phyloP scores from a whole-genome alignment of 192 early-diverging fungal species.

The Coemansia sp. region DNA sequence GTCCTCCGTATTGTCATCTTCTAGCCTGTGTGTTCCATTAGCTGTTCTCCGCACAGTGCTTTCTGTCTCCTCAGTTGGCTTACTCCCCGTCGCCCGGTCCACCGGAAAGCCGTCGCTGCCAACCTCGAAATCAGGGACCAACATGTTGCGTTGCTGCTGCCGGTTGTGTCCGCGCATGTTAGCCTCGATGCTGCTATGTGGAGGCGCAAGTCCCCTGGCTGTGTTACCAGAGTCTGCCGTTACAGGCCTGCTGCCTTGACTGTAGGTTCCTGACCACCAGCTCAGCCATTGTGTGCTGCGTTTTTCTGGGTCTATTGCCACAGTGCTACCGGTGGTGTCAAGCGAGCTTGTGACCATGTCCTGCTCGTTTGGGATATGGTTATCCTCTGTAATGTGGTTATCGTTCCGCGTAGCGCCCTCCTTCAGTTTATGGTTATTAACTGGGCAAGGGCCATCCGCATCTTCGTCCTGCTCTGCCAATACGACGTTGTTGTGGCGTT shows the following conservation, averaged over 20 bases:
- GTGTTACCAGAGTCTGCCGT: not conserved
- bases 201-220: not conserved
- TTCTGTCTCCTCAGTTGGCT: not conserved
- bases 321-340: not conserved
- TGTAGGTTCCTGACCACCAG: constrained; percentile 9
- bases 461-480: not conserved
- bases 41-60: not conserved
- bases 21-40: not conserved
- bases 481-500: too few relatives aligned
- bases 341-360: not conserved
- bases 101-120: constrained; percentile 1
- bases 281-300: constrained; percentile 9
- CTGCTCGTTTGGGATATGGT: not conserved
- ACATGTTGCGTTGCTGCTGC: constrained; percentile 16
- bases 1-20: not conserved
- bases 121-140: constrained; percentile 33
- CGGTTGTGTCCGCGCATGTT: constrained; percentile 3
- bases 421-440: too few relatives aligned
- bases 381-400: not conserved
- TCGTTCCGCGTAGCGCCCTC: too few relatives aligned
- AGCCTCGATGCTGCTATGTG: not conserved
- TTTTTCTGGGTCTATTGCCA: not conserved
- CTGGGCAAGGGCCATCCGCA: not conserved
- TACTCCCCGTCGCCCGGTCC: not conserved
- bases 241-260: not conserved